A percentile compares a stretch with the other conserved stretches of the same genome.
phyloP scores from a whole-genome alignment of 108 stramenopile species.

The Skeletonema marinoi region DNA sequence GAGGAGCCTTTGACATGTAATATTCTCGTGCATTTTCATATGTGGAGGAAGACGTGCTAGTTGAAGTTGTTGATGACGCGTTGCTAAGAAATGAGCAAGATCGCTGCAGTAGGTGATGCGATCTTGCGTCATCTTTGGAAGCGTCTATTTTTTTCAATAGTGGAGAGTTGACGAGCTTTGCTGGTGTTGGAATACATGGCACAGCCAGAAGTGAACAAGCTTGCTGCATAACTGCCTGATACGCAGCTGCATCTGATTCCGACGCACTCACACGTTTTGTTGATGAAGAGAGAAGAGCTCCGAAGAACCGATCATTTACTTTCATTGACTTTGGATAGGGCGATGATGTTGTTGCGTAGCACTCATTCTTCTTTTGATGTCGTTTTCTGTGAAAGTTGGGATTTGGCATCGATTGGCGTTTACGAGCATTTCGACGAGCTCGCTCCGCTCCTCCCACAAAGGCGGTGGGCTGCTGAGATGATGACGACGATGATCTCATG shows the following conservation, averaged over 20 bases:
- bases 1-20: constrained; percentile 67
- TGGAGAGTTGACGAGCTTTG: constrained; percentile 12
- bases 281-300: constrained; percentile 56
- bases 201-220: constrained; percentile 51
- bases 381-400: not conserved
- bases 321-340: constrained; percentile 46
- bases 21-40: constrained; percentile 55
- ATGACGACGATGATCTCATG: constrained; percentile 7
- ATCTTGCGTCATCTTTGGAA: constrained; percentile 15
- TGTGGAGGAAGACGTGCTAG: constrained; percentile 14
- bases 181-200: constrained; percentile 40
- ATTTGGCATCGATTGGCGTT: constrained; percentile 25
- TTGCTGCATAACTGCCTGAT: constrained; percentile 42
- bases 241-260: constrained; percentile 12
- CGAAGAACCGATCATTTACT: constrained; percentile 73
- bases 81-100: constrained; percentile 26
- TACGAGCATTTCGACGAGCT: constrained; percentile 63
- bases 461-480: constrained; percentile 9
- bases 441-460: constrained; percentile 74
- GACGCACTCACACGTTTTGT: constrained; percentile 35
- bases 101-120: constrained; percentile 31
- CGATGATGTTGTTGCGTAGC: constrained; percentile 6
- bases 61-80: not conserved
- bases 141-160: constrained; percentile 27
- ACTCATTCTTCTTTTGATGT: no score